Percentiles rank a stretch among this genome's conserved stretches.
Conservation (phyloP, 2,329 filamentous ascomycete genomes). For the Cytospora mali region DNA sequence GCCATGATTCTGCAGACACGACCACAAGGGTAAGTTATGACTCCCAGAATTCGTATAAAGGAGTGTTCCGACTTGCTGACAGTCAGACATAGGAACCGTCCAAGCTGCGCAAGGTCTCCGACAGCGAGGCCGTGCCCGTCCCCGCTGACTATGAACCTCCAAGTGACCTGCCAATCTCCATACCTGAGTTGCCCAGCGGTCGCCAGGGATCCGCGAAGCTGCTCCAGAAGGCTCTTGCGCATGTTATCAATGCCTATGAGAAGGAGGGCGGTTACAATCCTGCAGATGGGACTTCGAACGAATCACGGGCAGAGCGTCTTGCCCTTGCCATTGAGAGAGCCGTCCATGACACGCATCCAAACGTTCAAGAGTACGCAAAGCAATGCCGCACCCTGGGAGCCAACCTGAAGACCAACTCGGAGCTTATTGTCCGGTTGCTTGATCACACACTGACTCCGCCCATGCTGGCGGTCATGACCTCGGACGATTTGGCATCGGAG, state of each 20-base stretch:
- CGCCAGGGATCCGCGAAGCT: conserved; percentile 72
- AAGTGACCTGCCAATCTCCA: conserved; percentile 52
- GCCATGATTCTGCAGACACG: conserved; percentile 58
- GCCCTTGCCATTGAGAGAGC: conserved; percentile 81
- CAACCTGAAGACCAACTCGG: conserved; percentile 87
- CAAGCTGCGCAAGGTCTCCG: conserved; percentile 59
- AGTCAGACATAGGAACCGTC: conserved; percentile 43
- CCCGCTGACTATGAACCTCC: conserved; percentile 51
- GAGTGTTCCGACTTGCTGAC: neutral
- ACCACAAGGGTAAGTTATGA: conserved; percentile 49
- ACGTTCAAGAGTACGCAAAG: conserved; percentile 54
- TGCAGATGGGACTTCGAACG: conserved; percentile 63
- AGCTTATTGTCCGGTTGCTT: conserved; percentile 76
- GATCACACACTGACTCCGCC: conserved; percentile 70
- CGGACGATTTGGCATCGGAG: conserved; percentile 88
- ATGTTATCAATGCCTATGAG: conserved; percentile 66
- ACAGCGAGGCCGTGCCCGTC: conserved; percentile 46
- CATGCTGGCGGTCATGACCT: conserved; percentile 83
- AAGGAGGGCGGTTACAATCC: conserved; percentile 67
- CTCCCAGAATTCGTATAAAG: neutral
- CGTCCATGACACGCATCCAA: conserved; percentile 58
- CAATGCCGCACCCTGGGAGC: conserved; percentile 78
- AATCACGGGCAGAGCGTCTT: conserved; percentile 67
- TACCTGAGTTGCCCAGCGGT: conserved; percentile 59
- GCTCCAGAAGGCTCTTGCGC: conserved; percentile 69